These are phyloP conservation scores for Thermochaetoides thermophila DNA, from an alignment of 495 filamentous ascomycete species.

Conservation along the genomic window DNA sequence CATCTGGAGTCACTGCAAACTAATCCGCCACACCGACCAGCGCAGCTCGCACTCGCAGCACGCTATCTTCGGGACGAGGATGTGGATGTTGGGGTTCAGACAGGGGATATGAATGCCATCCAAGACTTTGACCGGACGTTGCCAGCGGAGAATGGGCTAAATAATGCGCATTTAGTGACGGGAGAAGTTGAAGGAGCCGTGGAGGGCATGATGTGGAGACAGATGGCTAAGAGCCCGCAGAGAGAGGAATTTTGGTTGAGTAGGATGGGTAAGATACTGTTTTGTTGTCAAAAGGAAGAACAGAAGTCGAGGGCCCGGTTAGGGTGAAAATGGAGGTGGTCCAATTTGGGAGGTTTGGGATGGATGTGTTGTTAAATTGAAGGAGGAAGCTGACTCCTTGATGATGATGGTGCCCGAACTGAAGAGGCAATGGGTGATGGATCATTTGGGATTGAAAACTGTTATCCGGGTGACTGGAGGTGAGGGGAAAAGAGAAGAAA, in stretches of 20 bases:
- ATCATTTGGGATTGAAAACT: constrained; percentile 15
- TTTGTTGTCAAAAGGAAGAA: no score
- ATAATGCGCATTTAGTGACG: constrained; percentile 37
- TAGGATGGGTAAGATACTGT: constrained; percentile 39
- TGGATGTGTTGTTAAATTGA: constrained; percentile 14
- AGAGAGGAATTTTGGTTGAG: constrained; percentile 26
- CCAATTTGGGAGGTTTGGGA: constrained; percentile 29
- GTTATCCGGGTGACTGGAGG: constrained; percentile 4
- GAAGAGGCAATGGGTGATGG: constrained; percentile 15
- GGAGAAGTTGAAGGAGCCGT: constrained; percentile 35
- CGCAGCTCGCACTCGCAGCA: constrained; percentile 28
- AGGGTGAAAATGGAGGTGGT: constrained; percentile 16
- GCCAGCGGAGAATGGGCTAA: constrained; percentile 28
- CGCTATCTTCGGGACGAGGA: constrained; percentile 19
- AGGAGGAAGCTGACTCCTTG: constrained; percentile 1
- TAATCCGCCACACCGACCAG: constrained; percentile 26
- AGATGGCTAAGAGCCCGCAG: constrained; percentile 25
- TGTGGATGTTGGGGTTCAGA: constrained; percentile 12
- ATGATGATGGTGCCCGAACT: constrained; percentile 1
- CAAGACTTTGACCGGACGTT: constrained; percentile 34
- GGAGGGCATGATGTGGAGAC: constrained; percentile 41
- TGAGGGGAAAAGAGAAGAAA: no score
- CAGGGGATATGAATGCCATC: constrained; percentile 44
- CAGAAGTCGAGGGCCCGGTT: no score
- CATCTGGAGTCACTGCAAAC: constrained; percentile 38